Evolutionary conservation across 768 basidiomycete genomes (phyloP).

Genomic region (Mrakia gelida): DNA sequence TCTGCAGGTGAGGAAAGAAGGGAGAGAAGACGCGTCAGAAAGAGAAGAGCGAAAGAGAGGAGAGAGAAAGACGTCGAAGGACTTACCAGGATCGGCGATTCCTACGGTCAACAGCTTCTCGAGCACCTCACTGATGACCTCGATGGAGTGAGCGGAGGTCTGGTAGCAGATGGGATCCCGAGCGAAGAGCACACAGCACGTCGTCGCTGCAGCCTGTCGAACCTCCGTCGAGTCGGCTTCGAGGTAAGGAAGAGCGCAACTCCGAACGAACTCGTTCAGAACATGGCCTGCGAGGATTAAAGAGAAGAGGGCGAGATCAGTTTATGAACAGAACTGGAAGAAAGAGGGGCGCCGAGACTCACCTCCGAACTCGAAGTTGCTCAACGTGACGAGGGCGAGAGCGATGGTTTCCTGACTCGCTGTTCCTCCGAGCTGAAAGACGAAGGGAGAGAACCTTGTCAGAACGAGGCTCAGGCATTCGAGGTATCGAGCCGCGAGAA

Average conservation of each 20-base stretch:
- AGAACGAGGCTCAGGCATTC: not conserved
- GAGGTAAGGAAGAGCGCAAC: slow-evolving; percentile 83
- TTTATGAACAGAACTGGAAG: not conserved
- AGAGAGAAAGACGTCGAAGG: not conserved
- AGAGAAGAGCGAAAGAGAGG: not conserved
- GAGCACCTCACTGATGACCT: slow-evolving; percentile 95
- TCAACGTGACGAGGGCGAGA: slow-evolving; percentile 78
- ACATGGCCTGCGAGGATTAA: slow-evolving; percentile 61
- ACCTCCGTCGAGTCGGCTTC: slow-evolving; percentile 88
- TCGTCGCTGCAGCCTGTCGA: slow-evolving; percentile 79
- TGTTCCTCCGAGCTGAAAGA: not conserved
- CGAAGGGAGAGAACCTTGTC: too few relatives aligned
- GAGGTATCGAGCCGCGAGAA: not conserved
- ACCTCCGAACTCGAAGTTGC: slow-evolving; percentile 93
- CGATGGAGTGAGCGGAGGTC: slow-evolving; percentile 90
- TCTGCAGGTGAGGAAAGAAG: slow-evolving; percentile 49
- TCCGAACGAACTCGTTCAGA: slow-evolving; percentile 91
- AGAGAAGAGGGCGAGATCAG: not conserved
- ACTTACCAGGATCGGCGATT: slow-evolving; percentile 86
- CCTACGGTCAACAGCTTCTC: slow-evolving; percentile 93
- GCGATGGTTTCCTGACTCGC: slow-evolving; percentile 52
- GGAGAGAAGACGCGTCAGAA: slow-evolving; percentile 24
- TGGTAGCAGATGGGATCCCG: slow-evolving; percentile 94
- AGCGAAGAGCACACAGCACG: slow-evolving; percentile 86
- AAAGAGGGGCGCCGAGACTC: slow-evolving; percentile 35